phyloP scores from a whole-genome alignment of 192 early-diverging fungal genomes.

The Lobosporangium transversale region DNA sequence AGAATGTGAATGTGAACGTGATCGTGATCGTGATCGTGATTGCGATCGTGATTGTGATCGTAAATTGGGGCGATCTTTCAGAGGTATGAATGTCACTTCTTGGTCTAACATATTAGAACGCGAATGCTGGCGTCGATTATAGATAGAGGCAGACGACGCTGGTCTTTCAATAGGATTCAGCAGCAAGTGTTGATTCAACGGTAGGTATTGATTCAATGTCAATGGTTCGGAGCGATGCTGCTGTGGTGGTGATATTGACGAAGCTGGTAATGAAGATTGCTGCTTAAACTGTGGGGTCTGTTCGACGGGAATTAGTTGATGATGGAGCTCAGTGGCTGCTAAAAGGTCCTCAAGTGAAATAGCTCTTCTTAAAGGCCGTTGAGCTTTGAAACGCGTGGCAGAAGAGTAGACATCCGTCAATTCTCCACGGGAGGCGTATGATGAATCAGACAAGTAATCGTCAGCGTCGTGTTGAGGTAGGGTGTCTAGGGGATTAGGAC shows the following conservation, averaged over 20 bases:
- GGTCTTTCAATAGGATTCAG: constrained; percentile 2
- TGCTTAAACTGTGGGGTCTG: too few species aligned
- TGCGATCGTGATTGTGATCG: too few species aligned
- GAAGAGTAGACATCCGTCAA: constrained; percentile 21
- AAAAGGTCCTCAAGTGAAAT: constrained; percentile 39
- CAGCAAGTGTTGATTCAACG: neutral
- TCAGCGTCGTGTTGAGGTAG: constrained; percentile 23
- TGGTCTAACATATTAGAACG: neutral
- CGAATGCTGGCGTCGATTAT: constrained; percentile 17
- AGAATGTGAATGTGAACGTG: too few species aligned
- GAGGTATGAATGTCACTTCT: neutral
- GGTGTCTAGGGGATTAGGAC: constrained; percentile 5
- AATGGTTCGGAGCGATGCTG: neutral
- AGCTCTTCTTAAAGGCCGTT: constrained; percentile 30
- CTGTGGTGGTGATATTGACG: neutral
- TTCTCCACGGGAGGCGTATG: constrained; percentile 28
- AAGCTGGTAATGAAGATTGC: too few species aligned
- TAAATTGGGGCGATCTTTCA: neutral
- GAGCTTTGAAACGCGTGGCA: constrained; percentile 1
- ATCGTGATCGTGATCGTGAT: too few species aligned
- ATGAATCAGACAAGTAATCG: constrained; percentile 42
- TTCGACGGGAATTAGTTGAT: too few species aligned
- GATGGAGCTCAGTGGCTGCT: constrained; percentile 17
- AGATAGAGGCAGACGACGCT: constrained; percentile 19
- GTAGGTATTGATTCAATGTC: neutral